Conservation (phyloP, 495 filamentous ascomycete species). For the Parmelia sp. region DNA sequence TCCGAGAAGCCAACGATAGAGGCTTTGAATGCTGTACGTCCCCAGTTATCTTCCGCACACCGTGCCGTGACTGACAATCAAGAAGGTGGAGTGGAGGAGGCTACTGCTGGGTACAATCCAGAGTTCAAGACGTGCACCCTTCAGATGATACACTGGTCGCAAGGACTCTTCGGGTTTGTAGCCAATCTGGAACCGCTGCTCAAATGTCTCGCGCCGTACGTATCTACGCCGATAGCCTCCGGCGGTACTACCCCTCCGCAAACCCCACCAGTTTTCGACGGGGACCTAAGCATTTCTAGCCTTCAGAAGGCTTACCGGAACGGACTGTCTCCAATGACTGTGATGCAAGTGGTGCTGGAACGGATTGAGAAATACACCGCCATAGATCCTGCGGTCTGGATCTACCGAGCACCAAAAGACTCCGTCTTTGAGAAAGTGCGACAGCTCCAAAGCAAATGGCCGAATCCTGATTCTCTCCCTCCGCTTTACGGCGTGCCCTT, state of each 20-base stretch:
- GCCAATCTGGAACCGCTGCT: constrained; percentile 32
- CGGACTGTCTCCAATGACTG: constrained; percentile 39
- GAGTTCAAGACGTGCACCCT: constrained; percentile 35
- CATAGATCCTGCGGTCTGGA: constrained; percentile 50
- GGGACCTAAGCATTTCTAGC: constrained; percentile 32
- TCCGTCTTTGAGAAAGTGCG: constrained; percentile 39
- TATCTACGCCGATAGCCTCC: constrained; percentile 2
- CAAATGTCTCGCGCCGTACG: constrained; percentile 23
- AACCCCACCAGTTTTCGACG: constrained; percentile 37
- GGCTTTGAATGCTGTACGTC: constrained; percentile 62
- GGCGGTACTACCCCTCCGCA: constrained; percentile 28
- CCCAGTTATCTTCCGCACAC: neutral
- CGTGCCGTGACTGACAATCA: neutral
- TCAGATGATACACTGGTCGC: constrained; percentile 42
- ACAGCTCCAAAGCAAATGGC: constrained; percentile 38
- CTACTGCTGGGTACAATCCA: constrained; percentile 39
- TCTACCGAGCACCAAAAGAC: constrained; percentile 38
- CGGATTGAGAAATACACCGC: constrained; percentile 40
- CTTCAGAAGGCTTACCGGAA: constrained; percentile 34
- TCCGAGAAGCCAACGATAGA: constrained; percentile 66
- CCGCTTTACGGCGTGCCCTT: constrained; percentile 60
- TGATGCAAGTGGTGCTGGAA: constrained; percentile 37
- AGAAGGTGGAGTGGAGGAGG: constrained; percentile 38
- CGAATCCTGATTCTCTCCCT: constrained; percentile 40
- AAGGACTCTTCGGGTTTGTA: constrained; percentile 46